Base-by-base conservation (phyloP, 208 protist genomes). In the Crithidia acanthocephali region DNA sequence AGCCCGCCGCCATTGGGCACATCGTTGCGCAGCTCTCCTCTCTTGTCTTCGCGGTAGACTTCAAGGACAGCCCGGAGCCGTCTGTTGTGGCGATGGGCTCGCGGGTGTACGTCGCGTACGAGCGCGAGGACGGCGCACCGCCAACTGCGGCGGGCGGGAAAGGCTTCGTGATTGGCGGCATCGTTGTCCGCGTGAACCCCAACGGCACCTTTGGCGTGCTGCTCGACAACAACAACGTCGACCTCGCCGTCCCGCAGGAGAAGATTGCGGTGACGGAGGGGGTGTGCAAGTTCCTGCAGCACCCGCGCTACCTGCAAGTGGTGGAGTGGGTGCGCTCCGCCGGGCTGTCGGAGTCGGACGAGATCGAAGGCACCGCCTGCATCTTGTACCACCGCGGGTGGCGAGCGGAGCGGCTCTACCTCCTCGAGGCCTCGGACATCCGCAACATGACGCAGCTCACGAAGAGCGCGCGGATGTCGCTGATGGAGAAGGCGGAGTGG, bases 401-500 rank as follows among this genome's bases (percentile, higher is more conserved):
- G 92, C 85, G 92, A 4, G 85, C 79, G 25, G 84, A 94, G 67
- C 87, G 86, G 25, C 77, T 96, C 15, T 93, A 96, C 63, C 68
- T 96, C 23, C 79, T 96, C 3, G 88, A 93, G 57, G 77, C 80
- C 18, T 68, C 76, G 5, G 92, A 96, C 75, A 87, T 93, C 8
- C 76, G 84, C 48, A 76, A 74, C 57, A 74, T 95, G 50, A 74
- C 79, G 37, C 89, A 96, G 57, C 80, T 96, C 9, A 88, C 82
- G 42, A 88, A 93, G 72, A 85, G 77, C 58, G 82, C 85, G 23
- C 87, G 91, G 27, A 90, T 94, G 81, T 87, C 81, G 68, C 81
- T 96, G 20, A 78, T 94, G 68, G 91, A 96, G 80, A 93, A 93
- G 79, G 88, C 91, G 35, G 91, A 96, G 71, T 94, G 88, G 91